A percentile compares a stretch with the other conserved stretches of the same genome.
These are phyloP conservation scores for Oryza nivara DNA, from an alignment of 176 grass and related monocot species.

Conservation along the genomic window DNA sequence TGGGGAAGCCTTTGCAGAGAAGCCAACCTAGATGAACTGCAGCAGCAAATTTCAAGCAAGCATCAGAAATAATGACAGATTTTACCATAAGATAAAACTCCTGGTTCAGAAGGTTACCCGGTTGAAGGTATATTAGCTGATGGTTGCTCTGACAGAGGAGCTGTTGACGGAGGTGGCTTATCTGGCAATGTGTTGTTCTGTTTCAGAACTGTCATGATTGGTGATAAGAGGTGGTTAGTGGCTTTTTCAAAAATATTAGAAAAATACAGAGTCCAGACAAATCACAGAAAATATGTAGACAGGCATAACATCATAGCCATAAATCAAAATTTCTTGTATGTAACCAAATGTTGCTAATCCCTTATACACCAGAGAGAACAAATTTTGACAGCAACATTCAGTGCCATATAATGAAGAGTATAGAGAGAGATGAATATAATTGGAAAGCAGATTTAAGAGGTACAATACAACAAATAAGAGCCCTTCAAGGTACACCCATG, in stretches of 20 bases:
- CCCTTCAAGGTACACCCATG: background rate
- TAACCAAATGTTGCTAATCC: background rate
- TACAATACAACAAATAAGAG: slow-evolving; percentile 12
- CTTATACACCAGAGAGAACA: background rate
- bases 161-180: slow-evolving; percentile 50
- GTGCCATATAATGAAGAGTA: slow-evolving; percentile 10
- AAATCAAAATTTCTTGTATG: background rate
- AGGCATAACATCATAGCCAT: background rate
- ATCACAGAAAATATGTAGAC: background rate
- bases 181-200: slow-evolving; percentile 83
- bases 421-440: slow-evolving; percentile 16
- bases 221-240: slow-evolving; percentile 32
- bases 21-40: slow-evolving; percentile 68
- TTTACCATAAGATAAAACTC: background rate
- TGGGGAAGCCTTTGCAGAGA: slow-evolving; percentile 67
- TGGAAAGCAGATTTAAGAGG: background rate
- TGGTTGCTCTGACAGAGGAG: slow-evolving; percentile 62
- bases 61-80: slow-evolving; percentile 32
- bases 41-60: slow-evolving; percentile 34
- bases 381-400: background rate
- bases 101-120: slow-evolving; percentile 49
- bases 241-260: background rate
- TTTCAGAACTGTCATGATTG: slow-evolving; percentile 71
- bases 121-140: slow-evolving; percentile 52
- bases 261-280: background rate